Conservation (phyloP, 2,329 filamentous ascomycete genomes). For the Botrytis galanthina region DNA sequence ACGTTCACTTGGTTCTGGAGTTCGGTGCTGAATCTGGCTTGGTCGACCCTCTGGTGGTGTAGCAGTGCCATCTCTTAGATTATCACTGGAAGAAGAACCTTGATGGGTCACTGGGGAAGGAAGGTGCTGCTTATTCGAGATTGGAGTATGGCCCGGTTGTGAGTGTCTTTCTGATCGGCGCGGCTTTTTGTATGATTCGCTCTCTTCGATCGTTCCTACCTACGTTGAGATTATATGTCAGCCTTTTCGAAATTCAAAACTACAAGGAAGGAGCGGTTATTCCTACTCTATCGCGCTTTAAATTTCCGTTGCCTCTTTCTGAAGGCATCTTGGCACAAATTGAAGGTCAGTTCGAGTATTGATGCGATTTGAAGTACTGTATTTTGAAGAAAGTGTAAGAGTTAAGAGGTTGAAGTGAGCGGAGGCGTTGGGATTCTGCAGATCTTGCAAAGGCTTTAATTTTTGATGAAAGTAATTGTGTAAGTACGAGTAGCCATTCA, state of each 20-base stretch:
- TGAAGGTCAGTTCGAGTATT: not conserved
- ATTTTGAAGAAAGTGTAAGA: not conserved
- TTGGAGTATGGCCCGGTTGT: conserved; percentile 53
- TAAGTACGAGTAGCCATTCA: conserved; percentile 4
- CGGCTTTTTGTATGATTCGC: conserved; percentile 67
- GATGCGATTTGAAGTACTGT: not conserved
- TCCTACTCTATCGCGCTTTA: conserved; percentile 18
- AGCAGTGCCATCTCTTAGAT: conserved; percentile 66
- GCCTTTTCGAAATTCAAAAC: conserved; percentile 8
- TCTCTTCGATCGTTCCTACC: conserved; percentile 32
- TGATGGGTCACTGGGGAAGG: conserved; percentile 77
- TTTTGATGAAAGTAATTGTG: not conserved
- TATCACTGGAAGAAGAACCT: conserved; percentile 58
- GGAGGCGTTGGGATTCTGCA: not conserved
- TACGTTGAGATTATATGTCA: conserved; percentile 27
- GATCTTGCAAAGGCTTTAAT: not conserved
- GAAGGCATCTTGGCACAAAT: not conserved
- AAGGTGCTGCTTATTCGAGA: conserved; percentile 64
- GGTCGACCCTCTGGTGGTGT: conserved; percentile 64
- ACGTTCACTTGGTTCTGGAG: conserved; percentile 38
- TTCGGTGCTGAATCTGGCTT: conserved; percentile 50
- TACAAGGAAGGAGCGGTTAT: not conserved
- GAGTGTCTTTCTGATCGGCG: conserved; percentile 73
- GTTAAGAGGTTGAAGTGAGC: not conserved
- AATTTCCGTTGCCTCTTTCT: not conserved